Evolutionary conservation across 139 green algal species (phyloP).

Genomic region (Chlamydomonas sp.): DNA sequence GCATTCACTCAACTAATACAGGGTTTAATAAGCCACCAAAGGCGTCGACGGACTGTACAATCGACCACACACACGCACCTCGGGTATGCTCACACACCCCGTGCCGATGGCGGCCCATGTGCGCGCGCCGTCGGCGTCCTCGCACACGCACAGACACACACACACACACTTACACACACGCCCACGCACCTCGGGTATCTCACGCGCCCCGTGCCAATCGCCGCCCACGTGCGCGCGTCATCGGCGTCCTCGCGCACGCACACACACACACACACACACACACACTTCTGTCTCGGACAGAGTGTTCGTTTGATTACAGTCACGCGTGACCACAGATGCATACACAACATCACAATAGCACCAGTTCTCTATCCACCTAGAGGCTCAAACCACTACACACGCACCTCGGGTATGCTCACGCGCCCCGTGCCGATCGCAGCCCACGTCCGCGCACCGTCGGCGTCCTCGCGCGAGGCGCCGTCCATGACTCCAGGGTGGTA

Average conservation of each 20-base stretch:
- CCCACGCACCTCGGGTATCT: too few relatives aligned
- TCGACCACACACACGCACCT: background rate
- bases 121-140: background rate
- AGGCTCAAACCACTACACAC: background rate
- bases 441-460: background rate
- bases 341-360: background rate
- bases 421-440: slow-evolving; percentile 7
- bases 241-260: too few relatives aligned
- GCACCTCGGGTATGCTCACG: slow-evolving; percentile 4
- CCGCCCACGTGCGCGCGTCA: too few relatives aligned
- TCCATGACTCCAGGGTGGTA: slow-evolving; percentile 14
- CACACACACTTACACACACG: too few relatives aligned
- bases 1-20: too few relatives aligned
- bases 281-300: background rate
- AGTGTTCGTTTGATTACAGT: background rate
- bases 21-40: too few relatives aligned
- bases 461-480: background rate
- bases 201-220: too few relatives aligned
- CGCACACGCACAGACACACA: too few relatives aligned
- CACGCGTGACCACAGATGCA: too few relatives aligned
- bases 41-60: too few relatives aligned
- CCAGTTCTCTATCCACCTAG: background rate
- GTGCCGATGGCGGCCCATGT: slow-evolving; percentile 1
- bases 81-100: slow-evolving; percentile 4
- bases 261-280: background rate